phyloP scores from a whole-genome alignment of 2,329 filamentous ascomycete genomes.

The Calonectria pseudoreteaudii region DNA sequence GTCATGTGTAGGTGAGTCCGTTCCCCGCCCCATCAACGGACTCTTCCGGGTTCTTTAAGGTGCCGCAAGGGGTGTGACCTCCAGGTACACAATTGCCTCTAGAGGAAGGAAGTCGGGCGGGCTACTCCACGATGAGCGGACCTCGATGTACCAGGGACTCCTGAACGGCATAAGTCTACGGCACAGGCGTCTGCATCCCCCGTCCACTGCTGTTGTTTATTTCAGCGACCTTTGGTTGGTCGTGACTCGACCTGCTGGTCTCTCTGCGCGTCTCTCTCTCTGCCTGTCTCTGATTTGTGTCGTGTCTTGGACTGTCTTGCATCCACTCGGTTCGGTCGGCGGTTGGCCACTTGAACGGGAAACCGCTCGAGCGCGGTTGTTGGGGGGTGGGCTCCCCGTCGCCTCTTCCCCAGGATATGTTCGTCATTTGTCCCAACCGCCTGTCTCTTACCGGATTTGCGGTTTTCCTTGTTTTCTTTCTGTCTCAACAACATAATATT shows the following conservation, averaged over 20 bases:
- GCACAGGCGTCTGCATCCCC: background rate
- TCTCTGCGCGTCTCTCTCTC: background rate
- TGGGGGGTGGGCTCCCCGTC: background rate
- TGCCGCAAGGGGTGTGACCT: background rate
- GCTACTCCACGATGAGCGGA: conserved; percentile 16
- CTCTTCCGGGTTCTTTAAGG: conserved; percentile 16
- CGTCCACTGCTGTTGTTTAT: background rate
- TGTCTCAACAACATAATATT: background rate
- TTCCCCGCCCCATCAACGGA: conserved; percentile 19
- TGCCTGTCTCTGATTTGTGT: background rate
- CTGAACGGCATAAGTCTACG: background rate
- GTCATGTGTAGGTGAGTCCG: conserved; percentile 4
- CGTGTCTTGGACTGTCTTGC: background rate
- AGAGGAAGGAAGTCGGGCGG: conserved; percentile 20
- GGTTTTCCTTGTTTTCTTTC: background rate
- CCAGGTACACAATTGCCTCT: conserved; percentile 22
- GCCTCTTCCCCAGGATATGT: background rate
- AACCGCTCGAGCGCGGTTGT: background rate
- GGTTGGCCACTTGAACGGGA: background rate
- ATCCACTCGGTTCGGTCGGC: background rate
- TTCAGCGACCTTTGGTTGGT: conserved; percentile 5
- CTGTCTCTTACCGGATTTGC: background rate
- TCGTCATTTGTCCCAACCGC: conserved; percentile 2
- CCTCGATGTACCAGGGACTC: background rate
- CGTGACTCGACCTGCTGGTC: background rate